These are phyloP conservation scores for Xylaria palmicola DNA, from an alignment of 495 filamentous ascomycete genomes.

Conservation along the genomic window DNA sequence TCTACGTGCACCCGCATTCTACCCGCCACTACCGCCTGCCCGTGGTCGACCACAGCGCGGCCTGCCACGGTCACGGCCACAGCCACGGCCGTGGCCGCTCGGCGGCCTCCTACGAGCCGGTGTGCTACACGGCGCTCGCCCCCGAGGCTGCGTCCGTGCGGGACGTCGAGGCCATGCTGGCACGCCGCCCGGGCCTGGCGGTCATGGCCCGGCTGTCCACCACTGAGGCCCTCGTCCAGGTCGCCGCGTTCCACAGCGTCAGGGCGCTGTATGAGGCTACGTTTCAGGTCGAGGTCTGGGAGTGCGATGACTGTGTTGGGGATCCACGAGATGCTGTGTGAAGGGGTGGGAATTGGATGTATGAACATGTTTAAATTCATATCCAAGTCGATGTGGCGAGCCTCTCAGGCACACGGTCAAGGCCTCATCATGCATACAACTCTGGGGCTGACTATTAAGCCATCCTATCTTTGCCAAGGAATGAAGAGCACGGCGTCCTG, in stretches of 20 bases:
- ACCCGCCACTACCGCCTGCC: constrained; percentile 22
- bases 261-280: constrained; percentile 15
- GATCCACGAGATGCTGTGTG: not conserved
- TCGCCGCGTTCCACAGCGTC: constrained; percentile 7
- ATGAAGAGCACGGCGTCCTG: too few relatives aligned
- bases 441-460: too few relatives aligned
- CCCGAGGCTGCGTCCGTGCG: constrained; percentile 14
- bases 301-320: not conserved
- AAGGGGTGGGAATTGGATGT: not conserved
- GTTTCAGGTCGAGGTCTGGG: constrained; percentile 29
- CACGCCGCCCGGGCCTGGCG: not conserved
- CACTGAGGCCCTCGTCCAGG: constrained; percentile 9
- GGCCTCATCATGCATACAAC: too few relatives aligned
- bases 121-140: constrained; percentile 22
- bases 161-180: constrained; percentile 20
- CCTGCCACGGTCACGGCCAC: not conserved
- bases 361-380: too few relatives aligned
- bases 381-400: too few relatives aligned
- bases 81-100: too few relatives aligned
- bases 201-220: constrained; percentile 16
- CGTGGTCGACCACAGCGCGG: constrained; percentile 24
- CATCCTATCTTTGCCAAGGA: too few relatives aligned
- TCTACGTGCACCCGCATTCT: constrained; percentile 23
- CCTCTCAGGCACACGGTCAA: too few relatives aligned
- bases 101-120: not conserved